Evolutionary conservation across 192 early-diverging fungal genomes (phyloP), one percentile per base, ranked within the genome.

Genomic region (Podila epigama): DNA sequence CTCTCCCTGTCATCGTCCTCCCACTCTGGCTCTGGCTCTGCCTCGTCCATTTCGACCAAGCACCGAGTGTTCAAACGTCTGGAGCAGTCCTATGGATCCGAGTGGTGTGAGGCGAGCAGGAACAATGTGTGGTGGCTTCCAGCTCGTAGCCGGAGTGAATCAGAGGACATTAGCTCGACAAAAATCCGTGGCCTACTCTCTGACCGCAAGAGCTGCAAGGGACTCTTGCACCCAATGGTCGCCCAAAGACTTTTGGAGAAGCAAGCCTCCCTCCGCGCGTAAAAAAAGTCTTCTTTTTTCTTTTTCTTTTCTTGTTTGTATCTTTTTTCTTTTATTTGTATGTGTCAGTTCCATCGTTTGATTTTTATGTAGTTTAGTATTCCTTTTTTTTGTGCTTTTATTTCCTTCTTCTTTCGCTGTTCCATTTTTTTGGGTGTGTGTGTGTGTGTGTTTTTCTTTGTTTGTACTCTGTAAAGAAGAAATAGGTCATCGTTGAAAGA

Each of bases 111-210:
- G 20, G 51, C 65, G 35, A 63, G 52, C 15, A 28, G 58, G 37
- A 68, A 68, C 61, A 77, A 77, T 29, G 58, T 77, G 36, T 77
- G 73, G 73, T 77, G 73, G 73, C 12, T 77, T 15, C 66, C 73
- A 15, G 41, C 73, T 1, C 54, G 73, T 27, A 68, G 73, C 16
- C 50, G 61, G 4, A 63, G 58, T 16, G 73, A 77, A 18, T 66
- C 73, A 32, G 73, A 66, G 34, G 73, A 77, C 33, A 68, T 77
- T 36, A 68, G 66, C 20, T 77, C 73, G 16, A 77, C 73, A 13
- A 52, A 60, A 61, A 77, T 77, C 27, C 51, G 73, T 18, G 52
- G 51, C 1, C 44, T 68, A 32, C 48, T 77, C n/a, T 53, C 66
- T 5, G 61, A 58, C 18, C 52, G 52, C 5, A 54, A 68, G 41